phyloP scores from a whole-genome alignment of 2,329 filamentous ascomycete genomes.

The Nothomitra cinnamomea region DNA sequence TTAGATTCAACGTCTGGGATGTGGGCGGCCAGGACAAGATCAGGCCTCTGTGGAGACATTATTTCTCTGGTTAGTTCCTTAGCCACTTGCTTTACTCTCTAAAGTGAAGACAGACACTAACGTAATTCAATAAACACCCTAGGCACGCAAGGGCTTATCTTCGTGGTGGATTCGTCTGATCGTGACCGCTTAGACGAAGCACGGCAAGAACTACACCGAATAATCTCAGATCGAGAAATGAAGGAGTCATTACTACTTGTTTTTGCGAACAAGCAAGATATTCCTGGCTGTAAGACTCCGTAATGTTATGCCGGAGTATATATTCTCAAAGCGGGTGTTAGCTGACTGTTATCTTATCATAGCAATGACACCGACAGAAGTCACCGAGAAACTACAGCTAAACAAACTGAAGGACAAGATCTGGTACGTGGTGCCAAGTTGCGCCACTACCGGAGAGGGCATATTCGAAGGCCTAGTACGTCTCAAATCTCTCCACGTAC shows the following conservation, averaged over 20 bases:
- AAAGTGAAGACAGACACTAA: background rate
- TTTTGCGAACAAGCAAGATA: constrained; percentile 98
- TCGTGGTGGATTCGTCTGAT: constrained; percentile 94
- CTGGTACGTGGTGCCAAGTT: constrained; percentile 73
- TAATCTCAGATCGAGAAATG: constrained; percentile 96
- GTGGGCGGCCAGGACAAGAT: constrained; percentile 99
- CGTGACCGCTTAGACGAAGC: constrained; percentile 84
- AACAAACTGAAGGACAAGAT: constrained; percentile 65
- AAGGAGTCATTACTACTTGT: constrained; percentile 87
- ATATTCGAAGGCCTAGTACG: constrained; percentile 60
- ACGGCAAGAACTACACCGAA: constrained; percentile 81
- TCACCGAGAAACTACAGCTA: constrained; percentile 61
- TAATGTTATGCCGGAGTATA: background rate
- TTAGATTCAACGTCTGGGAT: constrained; percentile 99
- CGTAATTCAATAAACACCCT: constrained; percentile 9
- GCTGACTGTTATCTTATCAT: constrained; percentile 4
- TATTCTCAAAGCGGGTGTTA: background rate
- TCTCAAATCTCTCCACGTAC: constrained; percentile 6
- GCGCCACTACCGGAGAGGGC: constrained; percentile 66
- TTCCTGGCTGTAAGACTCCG: constrained; percentile 49
- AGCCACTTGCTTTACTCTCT: background rate
- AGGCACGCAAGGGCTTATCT: constrained; percentile 96
- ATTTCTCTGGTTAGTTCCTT: constrained; percentile 57
- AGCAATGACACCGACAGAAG: constrained; percentile 67
- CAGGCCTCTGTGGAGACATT: constrained; percentile 89